phyloP scores from a whole-genome alignment of 306 rosid species.

The Trifolium subterraneum region DNA sequence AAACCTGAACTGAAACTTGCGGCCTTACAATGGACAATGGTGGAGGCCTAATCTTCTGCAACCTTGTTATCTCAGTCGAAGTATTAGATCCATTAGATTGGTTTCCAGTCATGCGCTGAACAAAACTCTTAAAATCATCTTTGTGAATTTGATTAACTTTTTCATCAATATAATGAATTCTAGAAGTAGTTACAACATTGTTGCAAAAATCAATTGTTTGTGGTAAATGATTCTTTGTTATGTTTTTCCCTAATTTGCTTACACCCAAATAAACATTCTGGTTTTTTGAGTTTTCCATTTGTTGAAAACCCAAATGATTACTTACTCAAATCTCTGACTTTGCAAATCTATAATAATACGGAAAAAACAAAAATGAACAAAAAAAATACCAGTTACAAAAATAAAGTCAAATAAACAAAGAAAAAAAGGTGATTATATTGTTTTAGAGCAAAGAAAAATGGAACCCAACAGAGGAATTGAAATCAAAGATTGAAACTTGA shows the following conservation, averaged over 20 bases:
- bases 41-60: conserved; percentile 80
- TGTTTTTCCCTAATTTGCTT: not conserved
- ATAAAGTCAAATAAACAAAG: no score
- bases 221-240: conserved; percentile 59
- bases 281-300: not conserved
- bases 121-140: conserved; percentile 77
- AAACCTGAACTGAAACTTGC: not conserved
- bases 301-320: not conserved
- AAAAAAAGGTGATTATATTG: no score
- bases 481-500: no score
- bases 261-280: not conserved
- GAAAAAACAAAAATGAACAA: no score
- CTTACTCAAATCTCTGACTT: not conserved
- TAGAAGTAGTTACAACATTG: conserved; percentile 27
- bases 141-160: conserved; percentile 36
- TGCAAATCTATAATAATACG: no score
- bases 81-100: no score
- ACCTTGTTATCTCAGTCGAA: conserved; percentile 21
- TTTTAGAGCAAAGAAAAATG: no score
- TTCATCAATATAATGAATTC: not conserved
- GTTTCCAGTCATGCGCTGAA: conserved; percentile 74
- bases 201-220: conserved; percentile 58
- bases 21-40: conserved; percentile 58
- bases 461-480: no score
- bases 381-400: no score